Evolutionary conservation across 2,329 filamentous ascomycete genomes (phyloP), one percentile per base, ranked within the genome.

Genomic region (Aureobasidium sp.): DNA sequence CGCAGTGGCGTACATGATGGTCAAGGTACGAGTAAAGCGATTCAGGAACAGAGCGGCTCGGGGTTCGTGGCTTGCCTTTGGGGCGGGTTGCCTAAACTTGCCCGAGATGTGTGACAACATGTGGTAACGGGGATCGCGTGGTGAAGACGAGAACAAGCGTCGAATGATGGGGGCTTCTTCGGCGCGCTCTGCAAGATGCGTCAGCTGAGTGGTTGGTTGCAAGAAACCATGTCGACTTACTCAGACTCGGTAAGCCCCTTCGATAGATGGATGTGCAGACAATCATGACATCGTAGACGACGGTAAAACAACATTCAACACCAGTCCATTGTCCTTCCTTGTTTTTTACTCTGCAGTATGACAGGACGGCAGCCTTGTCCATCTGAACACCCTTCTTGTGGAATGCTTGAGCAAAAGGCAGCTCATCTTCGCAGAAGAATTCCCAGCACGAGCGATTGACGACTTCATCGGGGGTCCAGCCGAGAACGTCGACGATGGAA

Each of bases 301-400:
- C 81, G 5, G 90, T 94, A 72, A 95, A 96, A 73, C 90, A 91
- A 74, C 90, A 94, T 75, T 96, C 91, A 75, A 90, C 94, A 65
- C 84, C 85, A 42, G 93, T 78, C 85, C 88, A 95, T 60, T 81
- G 78, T 17, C 88, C 89, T 68, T 87, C 78, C 49, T 81, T 85
- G 61, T 88, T 84, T 68, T 80, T 82, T 64, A 95, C 83, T 39
- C 85, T 83, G 64, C 86, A 89, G 76, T 95, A 95, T 64, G 90
- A 86, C 63, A 96, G 79, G 19, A 92, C 89, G 4, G 91, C 90
- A 17, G 90, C 91, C 73, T 91, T 94, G 77, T 95, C 91, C 64
- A 93, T 82, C 60, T 84, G 78, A 52, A 95, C 82, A 19, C 89
- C 88, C 57, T 87, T 84, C 67, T 80, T 85, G 74, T 94, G 89